phyloP scores from a whole-genome alignment of 2,329 filamentous ascomycete species.

The Penicillium palitans region DNA sequence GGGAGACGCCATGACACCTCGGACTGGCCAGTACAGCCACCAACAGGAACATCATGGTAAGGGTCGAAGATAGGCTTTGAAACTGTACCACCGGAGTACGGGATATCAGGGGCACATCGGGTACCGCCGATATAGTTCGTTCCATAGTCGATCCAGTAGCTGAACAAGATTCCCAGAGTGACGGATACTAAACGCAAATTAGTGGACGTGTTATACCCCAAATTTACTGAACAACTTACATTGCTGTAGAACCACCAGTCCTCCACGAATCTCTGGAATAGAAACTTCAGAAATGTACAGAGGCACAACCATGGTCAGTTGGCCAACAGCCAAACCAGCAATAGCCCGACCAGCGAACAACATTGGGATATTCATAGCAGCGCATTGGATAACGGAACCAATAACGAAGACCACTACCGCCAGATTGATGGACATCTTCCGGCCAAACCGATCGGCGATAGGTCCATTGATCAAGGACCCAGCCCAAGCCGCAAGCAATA shows the following conservation, averaged over 20 bases:
- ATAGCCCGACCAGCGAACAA: slow-evolving; percentile 49
- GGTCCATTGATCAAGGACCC: slow-evolving; percentile 52
- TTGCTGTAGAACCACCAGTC: slow-evolving; percentile 42
- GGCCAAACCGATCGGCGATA: slow-evolving; percentile 53
- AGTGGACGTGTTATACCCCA: not conserved
- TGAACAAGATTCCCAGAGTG: slow-evolving; percentile 40
- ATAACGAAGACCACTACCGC: slow-evolving; percentile 55
- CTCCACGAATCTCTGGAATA: slow-evolving; percentile 40
- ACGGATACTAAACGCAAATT: slow-evolving; percentile 46
- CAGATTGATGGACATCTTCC: slow-evolving; percentile 54
- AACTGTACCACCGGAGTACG: slow-evolving; percentile 48
- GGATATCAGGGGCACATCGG: slow-evolving; percentile 51
- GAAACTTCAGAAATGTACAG: slow-evolving; percentile 57
- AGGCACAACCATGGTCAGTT: slow-evolving; percentile 51
- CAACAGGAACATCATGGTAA: slow-evolving; percentile 46
- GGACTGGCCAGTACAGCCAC: slow-evolving; percentile 51
- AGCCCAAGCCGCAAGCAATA: slow-evolving; percentile 52
- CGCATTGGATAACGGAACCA: slow-evolving; percentile 51
- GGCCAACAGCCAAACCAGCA: slow-evolving; percentile 48
- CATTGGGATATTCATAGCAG: slow-evolving; percentile 43
- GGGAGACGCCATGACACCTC: slow-evolving; percentile 52
- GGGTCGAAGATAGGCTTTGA: slow-evolving; percentile 42
- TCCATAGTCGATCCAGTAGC: slow-evolving; percentile 47
- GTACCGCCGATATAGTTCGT: slow-evolving; percentile 48
- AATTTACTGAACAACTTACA: slow-evolving; percentile 24